phyloP scores from a whole-genome alignment of 495 filamentous ascomycete species.

The Penicillium samsonianum region DNA sequence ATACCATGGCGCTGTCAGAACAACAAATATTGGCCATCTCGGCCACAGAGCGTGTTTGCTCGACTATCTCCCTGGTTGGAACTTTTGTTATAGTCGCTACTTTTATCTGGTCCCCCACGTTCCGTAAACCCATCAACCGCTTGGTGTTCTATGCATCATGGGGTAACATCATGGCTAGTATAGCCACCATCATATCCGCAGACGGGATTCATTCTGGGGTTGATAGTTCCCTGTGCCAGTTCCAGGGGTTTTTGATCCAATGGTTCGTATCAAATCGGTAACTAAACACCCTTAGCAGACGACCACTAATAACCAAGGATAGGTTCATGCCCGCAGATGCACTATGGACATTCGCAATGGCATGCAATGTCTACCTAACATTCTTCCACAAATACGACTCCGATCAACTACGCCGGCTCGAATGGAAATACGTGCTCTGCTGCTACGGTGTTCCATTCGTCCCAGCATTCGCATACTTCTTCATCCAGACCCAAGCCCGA shows the following conservation, averaged over 20 bases:
- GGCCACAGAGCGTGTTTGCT: slow-evolving; percentile 66
- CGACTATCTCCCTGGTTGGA: slow-evolving; percentile 70
- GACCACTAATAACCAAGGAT: slow-evolving; percentile 9
- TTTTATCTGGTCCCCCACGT: slow-evolving; percentile 52
- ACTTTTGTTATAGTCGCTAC: slow-evolving; percentile 73
- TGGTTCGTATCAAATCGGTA: slow-evolving; percentile 54
- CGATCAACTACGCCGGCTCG: slow-evolving; percentile 64
- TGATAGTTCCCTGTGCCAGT: slow-evolving; percentile 63
- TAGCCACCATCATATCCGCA: slow-evolving; percentile 73
- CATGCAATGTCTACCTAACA: slow-evolving; percentile 82
- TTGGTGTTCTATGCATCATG: slow-evolving; percentile 84
- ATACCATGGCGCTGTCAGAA: slow-evolving; percentile 27
- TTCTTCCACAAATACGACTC: slow-evolving; percentile 78
- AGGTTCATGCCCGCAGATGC: slow-evolving; percentile 80
- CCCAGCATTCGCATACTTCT: slow-evolving; percentile 67
- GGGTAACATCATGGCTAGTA: slow-evolving; percentile 79
- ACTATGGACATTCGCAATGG: slow-evolving; percentile 82
- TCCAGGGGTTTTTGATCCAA: slow-evolving; percentile 74
- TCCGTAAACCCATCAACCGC: slow-evolving; percentile 83
- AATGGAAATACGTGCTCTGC: slow-evolving; percentile 67
- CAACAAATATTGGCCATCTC: slow-evolving; percentile 48
- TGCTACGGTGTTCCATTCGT: slow-evolving; percentile 80
- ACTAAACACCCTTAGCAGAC: not conserved
- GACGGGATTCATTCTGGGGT: slow-evolving; percentile 48
- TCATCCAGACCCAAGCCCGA: slow-evolving; percentile 51